Percentiles rank a stretch among this genome's conserved stretches.
These are phyloP conservation scores for Agrostemma githago DNA, from an alignment of 148 eudicot genomes.

Conservation along the genomic window DNA sequence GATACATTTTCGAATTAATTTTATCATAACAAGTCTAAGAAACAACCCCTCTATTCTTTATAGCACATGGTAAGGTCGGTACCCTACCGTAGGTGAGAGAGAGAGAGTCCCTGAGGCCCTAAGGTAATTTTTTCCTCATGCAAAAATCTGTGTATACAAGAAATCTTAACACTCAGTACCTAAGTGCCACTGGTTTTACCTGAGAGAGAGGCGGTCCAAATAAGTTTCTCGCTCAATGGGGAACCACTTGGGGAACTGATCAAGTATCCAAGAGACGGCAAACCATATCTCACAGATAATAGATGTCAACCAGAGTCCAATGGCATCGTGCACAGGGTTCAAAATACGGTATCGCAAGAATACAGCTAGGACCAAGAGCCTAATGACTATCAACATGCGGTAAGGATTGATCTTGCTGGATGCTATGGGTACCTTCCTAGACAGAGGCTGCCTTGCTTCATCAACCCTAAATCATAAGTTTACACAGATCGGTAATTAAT, in stretches of 20 bases:
- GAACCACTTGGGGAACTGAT: constrained; percentile 99
- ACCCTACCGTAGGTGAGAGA: too few relatives aligned
- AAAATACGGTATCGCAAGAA: constrained; percentile 86
- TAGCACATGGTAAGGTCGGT: too few relatives aligned
- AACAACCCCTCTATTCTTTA: too few relatives aligned
- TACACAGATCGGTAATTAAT: constrained; percentile 11
- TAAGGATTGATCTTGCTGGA: constrained; percentile 96
- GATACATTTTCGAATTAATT: background rate
- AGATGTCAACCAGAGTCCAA: constrained; percentile 94
- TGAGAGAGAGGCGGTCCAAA: constrained; percentile 96
- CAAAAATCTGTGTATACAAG: background rate
- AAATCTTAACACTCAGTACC: background rate
- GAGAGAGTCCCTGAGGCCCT: background rate
- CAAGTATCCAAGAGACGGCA: constrained; percentile 96
- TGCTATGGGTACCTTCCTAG: constrained; percentile 96
- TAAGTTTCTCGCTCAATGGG: constrained; percentile 97
- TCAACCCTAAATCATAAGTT: constrained; percentile 53
- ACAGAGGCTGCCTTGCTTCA: constrained; percentile 95
- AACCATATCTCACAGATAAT: constrained; percentile 97
- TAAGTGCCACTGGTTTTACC: constrained; percentile 34
- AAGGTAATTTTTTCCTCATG: background rate
- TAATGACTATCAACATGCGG: constrained; percentile 82
- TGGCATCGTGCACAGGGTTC: constrained; percentile 91
- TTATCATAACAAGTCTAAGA: background rate
- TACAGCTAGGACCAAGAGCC: constrained; percentile 67